A percentile compares a stretch with the other conserved stretches of the same genome.
These are phyloP conservation scores for Monosporozyma siamensis DNA, from an alignment of 805 yeast species.

Conservation along the genomic window DNA sequence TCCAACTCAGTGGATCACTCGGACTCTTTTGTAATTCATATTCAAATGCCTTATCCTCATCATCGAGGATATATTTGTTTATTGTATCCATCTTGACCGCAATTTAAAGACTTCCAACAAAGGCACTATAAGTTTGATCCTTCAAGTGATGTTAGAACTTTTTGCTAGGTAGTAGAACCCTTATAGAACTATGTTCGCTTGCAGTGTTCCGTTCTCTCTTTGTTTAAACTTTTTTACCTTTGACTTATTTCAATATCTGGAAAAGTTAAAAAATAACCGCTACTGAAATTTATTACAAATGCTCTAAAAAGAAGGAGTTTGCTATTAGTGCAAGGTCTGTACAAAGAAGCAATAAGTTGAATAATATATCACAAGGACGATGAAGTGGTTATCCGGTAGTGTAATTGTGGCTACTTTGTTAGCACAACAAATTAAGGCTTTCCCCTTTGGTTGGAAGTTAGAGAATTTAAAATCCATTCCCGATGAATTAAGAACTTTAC, in stretches of 20 bases:
- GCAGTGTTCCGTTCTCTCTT: background rate
- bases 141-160: too few relatives aligned
- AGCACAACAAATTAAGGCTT: background rate
- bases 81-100: constrained; percentile 2
- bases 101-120: too few relatives aligned
- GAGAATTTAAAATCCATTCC: background rate
- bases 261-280: background rate
- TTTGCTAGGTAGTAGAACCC: too few relatives aligned
- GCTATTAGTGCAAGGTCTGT: too few relatives aligned
- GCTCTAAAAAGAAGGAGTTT: background rate
- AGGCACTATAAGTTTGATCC: too few relatives aligned
- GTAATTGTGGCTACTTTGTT: background rate
- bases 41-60: constrained; percentile 38
- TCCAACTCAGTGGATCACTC: constrained; percentile 35
- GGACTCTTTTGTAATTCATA: constrained; percentile 35
- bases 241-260: background rate
- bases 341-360: too few relatives aligned
- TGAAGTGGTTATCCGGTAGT: background rate
- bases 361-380: too few relatives aligned
- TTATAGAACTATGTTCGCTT: background rate
- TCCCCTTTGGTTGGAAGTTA: constrained; percentile 1
- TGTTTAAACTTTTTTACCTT: too few relatives aligned
- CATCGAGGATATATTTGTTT: constrained; percentile 10
- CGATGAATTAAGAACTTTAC: constrained; percentile 14
- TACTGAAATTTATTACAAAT: background rate